Evolutionary conservation across 1,284 basidiomycete genomes (phyloP), one percentile per base, ranked within the genome.

Genomic region (Flammula alnicola): DNA sequence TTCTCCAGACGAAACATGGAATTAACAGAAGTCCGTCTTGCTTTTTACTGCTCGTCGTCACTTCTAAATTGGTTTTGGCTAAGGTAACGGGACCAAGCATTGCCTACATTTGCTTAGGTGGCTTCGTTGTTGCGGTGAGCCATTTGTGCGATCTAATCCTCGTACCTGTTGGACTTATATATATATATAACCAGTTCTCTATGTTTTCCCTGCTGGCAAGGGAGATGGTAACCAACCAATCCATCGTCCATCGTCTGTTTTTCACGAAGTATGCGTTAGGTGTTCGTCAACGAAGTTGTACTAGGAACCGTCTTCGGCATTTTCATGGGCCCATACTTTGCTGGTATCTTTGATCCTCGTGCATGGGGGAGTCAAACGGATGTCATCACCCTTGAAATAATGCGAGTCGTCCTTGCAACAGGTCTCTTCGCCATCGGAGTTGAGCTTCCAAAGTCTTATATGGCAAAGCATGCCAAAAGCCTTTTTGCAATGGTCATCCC

Each of bases 211-310:
- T 93, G 32, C 75, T 94, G 20, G 81, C 93, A 51, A 93, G 91
- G 65, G 91, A 97, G 69, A 86, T 75, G 69, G 86, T 84, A 33
- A 23, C n/a, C 17, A 6, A 26, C 14, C 19, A 7, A 2, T n/a
- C 12, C 5, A 1, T 31, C n/a, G n/a, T n/a, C n/a, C n/a, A n/a
- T n/a, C n/a, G n/a, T n/a, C n/a, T n/a, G n/a, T n/a, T n/a, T n/a
- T n/a, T n/a, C n/a, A n/a, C n/a, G n/a, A n/a, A n/a, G n/a, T n/a
- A n/a, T n/a, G n/a, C n/a, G n/a, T n/a, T 52, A 88, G 76, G 66
- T 96, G 3, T 96, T 90, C 66, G 84, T 97, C 58, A 95, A 94
- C 60, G 95, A 98, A 75, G 94, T 95, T 19, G 87, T 95, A 27
- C 83, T 97, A 32, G 93, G 94, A 3, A 95, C 93, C 0, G 76